Conservation (phyloP, 148 eudicot species). For the Spergularia marina region DNA sequence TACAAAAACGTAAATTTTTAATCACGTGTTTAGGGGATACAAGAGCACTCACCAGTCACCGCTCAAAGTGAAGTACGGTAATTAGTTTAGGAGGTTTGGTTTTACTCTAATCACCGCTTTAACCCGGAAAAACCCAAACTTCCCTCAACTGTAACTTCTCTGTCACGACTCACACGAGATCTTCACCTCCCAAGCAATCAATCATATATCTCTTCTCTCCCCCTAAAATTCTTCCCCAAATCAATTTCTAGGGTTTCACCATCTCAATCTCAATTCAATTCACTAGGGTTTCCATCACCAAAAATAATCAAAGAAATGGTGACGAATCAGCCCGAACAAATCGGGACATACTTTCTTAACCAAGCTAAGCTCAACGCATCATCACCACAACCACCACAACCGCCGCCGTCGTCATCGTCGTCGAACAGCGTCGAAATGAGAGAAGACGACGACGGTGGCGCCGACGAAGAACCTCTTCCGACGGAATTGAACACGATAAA, state of each 20-base stretch:
- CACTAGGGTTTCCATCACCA: neutral
- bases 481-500: constrained; percentile 73
- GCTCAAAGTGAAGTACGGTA: too few species aligned
- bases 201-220: neutral
- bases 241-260: constrained; percentile 15
- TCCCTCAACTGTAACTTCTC: neutral
- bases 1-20: too few species aligned
- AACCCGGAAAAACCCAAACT: too few species aligned
- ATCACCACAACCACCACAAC: constrained; percentile 11
- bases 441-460: constrained; percentile 16
- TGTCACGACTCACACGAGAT: neutral
- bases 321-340: constrained; percentile 42
- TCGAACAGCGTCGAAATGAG: constrained; percentile 7
- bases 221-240: neutral
- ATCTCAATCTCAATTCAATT: neutral
- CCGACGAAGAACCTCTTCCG: constrained; percentile 43
- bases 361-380: constrained; percentile 47
- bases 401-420: neutral
- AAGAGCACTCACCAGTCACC: too few species aligned
- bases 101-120: too few species aligned
- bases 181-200: constrained; percentile 6
- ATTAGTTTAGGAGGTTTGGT: too few species aligned
- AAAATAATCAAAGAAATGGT: constrained; percentile 28
- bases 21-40: too few species aligned
- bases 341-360: constrained; percentile 52